phyloP scores from a whole-genome alignment of 1,284 basidiomycete genomes.

The Cystobasidium sp. region DNA sequence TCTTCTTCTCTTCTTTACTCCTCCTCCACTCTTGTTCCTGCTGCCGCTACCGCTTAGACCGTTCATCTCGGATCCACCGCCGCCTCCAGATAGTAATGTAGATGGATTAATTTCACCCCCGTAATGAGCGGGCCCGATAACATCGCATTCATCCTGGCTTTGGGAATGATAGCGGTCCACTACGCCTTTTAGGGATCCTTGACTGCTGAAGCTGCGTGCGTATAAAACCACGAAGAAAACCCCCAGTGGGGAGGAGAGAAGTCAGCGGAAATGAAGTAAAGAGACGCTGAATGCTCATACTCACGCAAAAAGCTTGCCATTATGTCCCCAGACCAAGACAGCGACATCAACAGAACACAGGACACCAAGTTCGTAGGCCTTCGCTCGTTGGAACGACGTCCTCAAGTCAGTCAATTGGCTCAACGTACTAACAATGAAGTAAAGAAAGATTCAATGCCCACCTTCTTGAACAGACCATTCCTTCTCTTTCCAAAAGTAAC shows the following conservation, averaged over 20 bases:
- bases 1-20: constrained; percentile 56
- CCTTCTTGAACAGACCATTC: constrained; percentile 87
- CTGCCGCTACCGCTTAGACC: constrained; percentile 53
- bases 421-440: too few species aligned
- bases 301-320: constrained; percentile 65
- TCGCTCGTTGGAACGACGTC: too few species aligned
- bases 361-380: constrained; percentile 77
- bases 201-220: constrained; percentile 61
- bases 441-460: constrained; percentile 52
- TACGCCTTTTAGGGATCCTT: constrained; percentile 42
- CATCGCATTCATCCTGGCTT: constrained; percentile 25
- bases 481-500: constrained; percentile 92
- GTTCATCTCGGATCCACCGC: constrained; percentile 45
- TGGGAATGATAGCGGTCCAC: constrained; percentile 23
- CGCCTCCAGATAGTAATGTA: neutral
- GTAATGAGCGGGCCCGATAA: constrained; percentile 35
- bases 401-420: too few species aligned
- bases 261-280: neutral
- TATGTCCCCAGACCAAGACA: constrained; percentile 69
- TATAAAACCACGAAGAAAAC: too few species aligned
- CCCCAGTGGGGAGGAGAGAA: neutral
- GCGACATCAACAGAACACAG: constrained; percentile 71
- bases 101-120: constrained; percentile 20
- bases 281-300: constrained; percentile 6
- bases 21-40: constrained; percentile 16